Evolutionary conservation across 495 filamentous ascomycete species (phyloP), one percentile per base, ranked within the genome.

Genomic region (Penicillium angulare): DNA sequence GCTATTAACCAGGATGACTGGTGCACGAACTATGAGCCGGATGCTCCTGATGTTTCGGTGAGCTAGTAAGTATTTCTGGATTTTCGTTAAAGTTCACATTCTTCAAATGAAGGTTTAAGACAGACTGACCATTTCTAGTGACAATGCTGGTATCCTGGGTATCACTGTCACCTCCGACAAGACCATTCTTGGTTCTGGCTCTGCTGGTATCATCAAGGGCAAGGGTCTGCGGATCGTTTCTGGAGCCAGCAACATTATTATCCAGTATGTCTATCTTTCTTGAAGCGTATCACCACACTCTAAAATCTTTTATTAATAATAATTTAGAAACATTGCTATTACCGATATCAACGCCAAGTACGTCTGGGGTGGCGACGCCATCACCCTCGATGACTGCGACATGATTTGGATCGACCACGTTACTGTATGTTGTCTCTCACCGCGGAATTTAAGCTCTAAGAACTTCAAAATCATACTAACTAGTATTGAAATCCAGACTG

Each of bases 1-100:
- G 80, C 80, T 34, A 82, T 83, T 55, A 77, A 79, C 65, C 53
- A 73, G 60, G 63, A 77, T 49, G 52, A 67, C 58, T 77, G 76
- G 77, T 79, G 73, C 52, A 57, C 35, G 10, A 74, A 72, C 60
- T 73, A 73, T 48, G 44, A 74, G 61, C 39, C 71, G 0, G 34
- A 53, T 42, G 69, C 71, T 7, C 67, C 69, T 0, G 49, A 50
- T 5, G 63, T 65, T 32, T 52, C 51, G 3, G 76, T 81, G 23
- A 65, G 56, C n/a, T 78, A 78, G 61, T 62, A 52, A 41, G 61
- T 27, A 18, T 8, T 17, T 2, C 21, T 12, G 6, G 3, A 22
- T 0, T 5, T 0, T 27, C 6, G 15, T 27, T 2, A 5, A 21
- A 12, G 13, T 39, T n/a, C 3, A 12, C 1, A 32, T 10, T 9